A percentile compares a stretch with the other conserved stretches of the same genome.
Conservation (phyloP, 2,329 filamentous ascomycete genomes). For the Pseudocercospora vitis region DNA sequence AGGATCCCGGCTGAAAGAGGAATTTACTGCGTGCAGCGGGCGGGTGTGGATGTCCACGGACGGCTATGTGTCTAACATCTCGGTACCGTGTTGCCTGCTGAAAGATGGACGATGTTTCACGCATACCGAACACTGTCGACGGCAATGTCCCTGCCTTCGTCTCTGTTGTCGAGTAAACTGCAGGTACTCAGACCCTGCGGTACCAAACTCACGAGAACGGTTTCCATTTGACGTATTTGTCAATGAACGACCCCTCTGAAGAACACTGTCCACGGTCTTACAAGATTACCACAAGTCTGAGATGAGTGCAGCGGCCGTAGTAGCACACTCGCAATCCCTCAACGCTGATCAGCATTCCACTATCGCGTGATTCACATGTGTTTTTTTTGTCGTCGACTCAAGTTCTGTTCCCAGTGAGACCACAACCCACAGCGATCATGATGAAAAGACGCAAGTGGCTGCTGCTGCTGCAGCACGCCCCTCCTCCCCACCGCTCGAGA, state of each 20-base stretch:
- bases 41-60: too few species aligned
- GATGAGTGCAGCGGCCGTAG: background rate
- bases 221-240: too few species aligned
- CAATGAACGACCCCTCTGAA: too few species aligned
- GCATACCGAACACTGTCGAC: background rate
- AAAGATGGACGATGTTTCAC: background rate
- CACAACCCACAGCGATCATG: background rate
- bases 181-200: background rate
- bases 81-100: background rate
- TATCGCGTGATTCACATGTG: background rate
- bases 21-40: too few species aligned
- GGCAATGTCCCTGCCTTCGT: background rate
- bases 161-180: background rate
- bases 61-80: slow-evolving; percentile 2
- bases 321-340: too few species aligned
- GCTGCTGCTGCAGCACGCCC: too few species aligned
- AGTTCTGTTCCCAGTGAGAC: background rate
- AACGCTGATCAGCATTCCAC: too few species aligned
- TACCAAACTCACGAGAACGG: background rate
- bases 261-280: too few species aligned
- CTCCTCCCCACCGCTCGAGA: too few species aligned
- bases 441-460: too few species aligned
- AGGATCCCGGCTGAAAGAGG: background rate
- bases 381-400: background rate
- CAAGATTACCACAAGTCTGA: background rate